Base-by-base conservation (phyloP, 1,284 basidiomycete genomes). In the Cryptococcus floricola region DNA sequence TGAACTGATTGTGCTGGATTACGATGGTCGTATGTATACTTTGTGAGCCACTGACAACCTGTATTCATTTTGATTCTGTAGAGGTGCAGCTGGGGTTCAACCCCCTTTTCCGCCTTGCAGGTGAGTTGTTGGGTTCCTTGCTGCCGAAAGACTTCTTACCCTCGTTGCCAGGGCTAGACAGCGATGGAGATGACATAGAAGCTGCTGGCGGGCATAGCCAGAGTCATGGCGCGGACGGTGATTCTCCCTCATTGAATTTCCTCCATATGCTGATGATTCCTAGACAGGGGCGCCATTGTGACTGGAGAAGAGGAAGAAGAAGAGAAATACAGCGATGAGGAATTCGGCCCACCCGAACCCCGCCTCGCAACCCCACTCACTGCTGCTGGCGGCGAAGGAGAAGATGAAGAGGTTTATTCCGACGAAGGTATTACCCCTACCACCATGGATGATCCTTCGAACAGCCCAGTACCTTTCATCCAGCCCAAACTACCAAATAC, bases 41-140 rank as follows among this genome's bases (percentile, higher is more conserved):
- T 46, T 23, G 16, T 45, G 7, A 16, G 14, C 25, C 13, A 14
- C 19, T 10, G 34, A 28, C 13, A 23, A 46, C 23, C 18, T 46
- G 23, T 23, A 25, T 23, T 23, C 27, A 23, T 19, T 27, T 16
- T 27, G 23, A 23, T 23, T 23, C 23, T 5, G 18, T 16, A 63
- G 65, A 67, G 61, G 44, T 61, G 9, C 50, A 58, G 4, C 60
- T 71, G 0, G 25, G 19, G 1, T 66, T 63, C 56, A 63, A 69
- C 38, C 66, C 69, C 0, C 60, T 71, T 3, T 59, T 60, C 19
- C 12, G 48, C 0, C 52, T 70, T 6, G 62, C 65, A n/a, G 63
- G 64, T 39, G 25, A 46, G 44, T 18, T 19, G 9, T 2, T 13
- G 14, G 39, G 19, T 7, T 23, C 23, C 16, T 42, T 19, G 39